A percentile compares a stretch with the other conserved stretches of the same genome.
Evolutionary conservation across 768 basidiomycete genomes (phyloP).

Genomic region (Suillus subalutaceus): DNA sequence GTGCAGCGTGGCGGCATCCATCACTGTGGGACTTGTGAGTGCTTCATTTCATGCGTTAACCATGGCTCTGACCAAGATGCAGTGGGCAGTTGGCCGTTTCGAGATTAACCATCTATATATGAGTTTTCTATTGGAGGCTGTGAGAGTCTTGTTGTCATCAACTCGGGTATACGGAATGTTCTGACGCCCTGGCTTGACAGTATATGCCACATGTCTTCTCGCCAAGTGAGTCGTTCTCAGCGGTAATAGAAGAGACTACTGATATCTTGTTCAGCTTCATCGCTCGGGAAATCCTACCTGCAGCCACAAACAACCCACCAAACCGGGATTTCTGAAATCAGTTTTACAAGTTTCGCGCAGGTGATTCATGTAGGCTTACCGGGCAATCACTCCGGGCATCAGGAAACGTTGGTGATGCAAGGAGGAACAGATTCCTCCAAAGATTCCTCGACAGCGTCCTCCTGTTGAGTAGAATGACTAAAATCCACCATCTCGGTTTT

Average conservation of each 20-base stretch:
- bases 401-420: background rate
- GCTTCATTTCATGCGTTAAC: background rate
- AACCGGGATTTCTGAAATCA: background rate
- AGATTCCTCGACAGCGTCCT: background rate
- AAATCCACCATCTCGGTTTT: background rate
- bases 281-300: slow-evolving; percentile 32
- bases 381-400: background rate
- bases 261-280: slow-evolving; percentile 21
- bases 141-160: slow-evolving; percentile 12
- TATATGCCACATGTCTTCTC: slow-evolving; percentile 32
- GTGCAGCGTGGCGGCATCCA: slow-evolving; percentile 20
- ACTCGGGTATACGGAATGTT: background rate
- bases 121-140: slow-evolving; percentile 27
- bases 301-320: background rate
- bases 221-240: slow-evolving; percentile 24
- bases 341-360: background rate
- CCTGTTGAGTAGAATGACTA: background rate
- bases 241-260: background rate
- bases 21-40: slow-evolving; percentile 23
- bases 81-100: slow-evolving; percentile 26
- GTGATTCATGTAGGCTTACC: background rate
- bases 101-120: slow-evolving; percentile 23
- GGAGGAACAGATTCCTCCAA: background rate
- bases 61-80: background rate
- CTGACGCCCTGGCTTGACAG: slow-evolving; percentile 11